A percentile compares a stretch with the other conserved stretches of the same genome.
Evolutionary conservation across 192 early-diverging fungal genomes (phyloP).

Genomic region (Coemansia sp.): DNA sequence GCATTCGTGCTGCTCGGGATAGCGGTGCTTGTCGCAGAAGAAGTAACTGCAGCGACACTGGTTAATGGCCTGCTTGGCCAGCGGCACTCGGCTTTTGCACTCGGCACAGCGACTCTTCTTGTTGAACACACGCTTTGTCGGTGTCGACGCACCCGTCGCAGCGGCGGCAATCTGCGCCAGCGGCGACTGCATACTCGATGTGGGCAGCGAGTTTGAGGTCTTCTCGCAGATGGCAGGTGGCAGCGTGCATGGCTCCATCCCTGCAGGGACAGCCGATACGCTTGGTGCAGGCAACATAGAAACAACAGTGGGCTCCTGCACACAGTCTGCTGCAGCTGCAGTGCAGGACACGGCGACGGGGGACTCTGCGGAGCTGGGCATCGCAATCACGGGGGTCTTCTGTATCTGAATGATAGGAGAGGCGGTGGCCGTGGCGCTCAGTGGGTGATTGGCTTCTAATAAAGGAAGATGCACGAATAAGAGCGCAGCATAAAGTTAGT

Average conservation of each 20-base stretch:
- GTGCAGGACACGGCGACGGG: slow-evolving; percentile 9
- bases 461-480: slow-evolving; percentile 9
- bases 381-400: background rate
- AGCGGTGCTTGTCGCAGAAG: slow-evolving; percentile 73
- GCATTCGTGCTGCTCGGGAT: slow-evolving; percentile 70
- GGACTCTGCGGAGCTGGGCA: slow-evolving; percentile 1
- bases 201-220: slow-evolving; percentile 26
- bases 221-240: slow-evolving; percentile 5
- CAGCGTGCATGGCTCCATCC: background rate
- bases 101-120: slow-evolving; percentile 70
- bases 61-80: slow-evolving; percentile 75
- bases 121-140: slow-evolving; percentile 54
- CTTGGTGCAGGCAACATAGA: slow-evolving; percentile 13
- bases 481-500: slow-evolving; percentile 11
- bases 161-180: slow-evolving; percentile 25
- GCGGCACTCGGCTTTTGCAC: slow-evolving; percentile 71
- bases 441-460: slow-evolving; percentile 38
- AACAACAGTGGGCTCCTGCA: slow-evolving; percentile 7
- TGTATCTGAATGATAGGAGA: slow-evolving; percentile 14
- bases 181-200: slow-evolving; percentile 30
- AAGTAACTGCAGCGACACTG: slow-evolving; percentile 74
- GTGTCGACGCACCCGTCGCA: slow-evolving; percentile 40
- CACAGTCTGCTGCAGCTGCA: slow-evolving; percentile 11
- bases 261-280: slow-evolving; percentile 7
- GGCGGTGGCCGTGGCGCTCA: slow-evolving; percentile 24